Conservation (phyloP, 495 filamentous ascomycete species). For the Umbilicaria muhlenbergii region DNA sequence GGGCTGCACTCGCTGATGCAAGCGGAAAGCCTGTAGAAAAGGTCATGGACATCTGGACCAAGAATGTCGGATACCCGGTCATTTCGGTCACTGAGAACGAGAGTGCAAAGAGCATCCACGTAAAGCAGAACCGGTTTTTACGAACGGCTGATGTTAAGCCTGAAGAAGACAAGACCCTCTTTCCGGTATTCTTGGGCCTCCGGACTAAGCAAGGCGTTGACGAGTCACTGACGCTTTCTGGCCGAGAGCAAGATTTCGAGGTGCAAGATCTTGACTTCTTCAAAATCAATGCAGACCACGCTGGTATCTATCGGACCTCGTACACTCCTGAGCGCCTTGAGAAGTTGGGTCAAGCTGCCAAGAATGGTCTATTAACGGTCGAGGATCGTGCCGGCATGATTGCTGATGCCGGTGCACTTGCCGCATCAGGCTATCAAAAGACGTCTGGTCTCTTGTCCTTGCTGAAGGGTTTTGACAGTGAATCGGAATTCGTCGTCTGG, state of each 20-base stretch:
- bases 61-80: conserved; percentile 52
- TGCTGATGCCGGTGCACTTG: conserved; percentile 82
- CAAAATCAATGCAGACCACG: conserved; percentile 55
- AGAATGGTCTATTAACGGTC: conserved; percentile 68
- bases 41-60: conserved; percentile 56
- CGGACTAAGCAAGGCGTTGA: conserved; percentile 42
- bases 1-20: conserved; percentile 75
- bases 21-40: conserved; percentile 79
- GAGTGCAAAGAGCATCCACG: conserved; percentile 26
- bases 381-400: conserved; percentile 94
- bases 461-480: conserved; percentile 66
- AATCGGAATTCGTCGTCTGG: conserved; percentile 89
- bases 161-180: conserved; percentile 59
- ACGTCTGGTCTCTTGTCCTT: conserved; percentile 80
- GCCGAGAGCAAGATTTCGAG: conserved; percentile 61
- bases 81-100: conserved; percentile 42
- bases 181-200: conserved; percentile 44
- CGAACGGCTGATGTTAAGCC: conserved; percentile 49
- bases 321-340: conserved; percentile 43
- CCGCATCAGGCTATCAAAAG: conserved; percentile 80
- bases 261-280: conserved; percentile 45
- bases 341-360: conserved; percentile 62
- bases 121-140: conserved; percentile 55
- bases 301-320: conserved; percentile 47
- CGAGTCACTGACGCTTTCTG: conserved; percentile 44